phyloP scores from a whole-genome alignment of 1,139 yeast species.

The Nakaseomyces sp. region DNA sequence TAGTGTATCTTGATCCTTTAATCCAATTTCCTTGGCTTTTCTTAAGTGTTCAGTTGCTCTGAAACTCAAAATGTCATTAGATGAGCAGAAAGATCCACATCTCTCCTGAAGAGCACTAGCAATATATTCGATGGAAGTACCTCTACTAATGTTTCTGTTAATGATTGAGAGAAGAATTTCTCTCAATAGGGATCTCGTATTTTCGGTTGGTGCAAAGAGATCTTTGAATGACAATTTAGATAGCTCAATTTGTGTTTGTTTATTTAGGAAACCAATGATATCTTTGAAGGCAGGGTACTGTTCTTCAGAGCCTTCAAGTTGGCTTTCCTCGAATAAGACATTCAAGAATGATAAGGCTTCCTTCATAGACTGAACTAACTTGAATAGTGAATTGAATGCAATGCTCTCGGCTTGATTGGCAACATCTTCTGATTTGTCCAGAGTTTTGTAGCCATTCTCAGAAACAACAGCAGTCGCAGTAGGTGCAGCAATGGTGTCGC shows the following conservation, averaged over 20 bases:
- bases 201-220: slow-evolving; percentile 58
- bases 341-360: slow-evolving; percentile 85
- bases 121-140: slow-evolving; percentile 87
- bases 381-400: slow-evolving; percentile 71
- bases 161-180: slow-evolving; percentile 84
- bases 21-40: slow-evolving; percentile 70
- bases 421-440: slow-evolving; percentile 34
- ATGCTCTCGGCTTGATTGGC: slow-evolving; percentile 88
- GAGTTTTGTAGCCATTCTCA: slow-evolving; percentile 10
- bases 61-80: slow-evolving; percentile 87
- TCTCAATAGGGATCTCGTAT: slow-evolving; percentile 62
- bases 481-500: slow-evolving; percentile 44
- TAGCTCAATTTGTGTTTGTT: slow-evolving; percentile 59
- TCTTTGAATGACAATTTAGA: slow-evolving; percentile 62
- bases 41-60: slow-evolving; percentile 89
- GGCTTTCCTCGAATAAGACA: slow-evolving; percentile 71
- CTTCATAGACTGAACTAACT: slow-evolving; percentile 67
- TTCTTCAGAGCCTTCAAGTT: slow-evolving; percentile 35
- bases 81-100: slow-evolving; percentile 91
- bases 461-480: slow-evolving; percentile 23
- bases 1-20: slow-evolving; percentile 61
- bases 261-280: slow-evolving; percentile 58
- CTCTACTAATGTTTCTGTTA: slow-evolving; percentile 77
- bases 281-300: slow-evolving; percentile 44
- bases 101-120: slow-evolving; percentile 84